phyloP scores from a whole-genome alignment of 148 eudicot species.

The Vaccinium macrocarpon region DNA sequence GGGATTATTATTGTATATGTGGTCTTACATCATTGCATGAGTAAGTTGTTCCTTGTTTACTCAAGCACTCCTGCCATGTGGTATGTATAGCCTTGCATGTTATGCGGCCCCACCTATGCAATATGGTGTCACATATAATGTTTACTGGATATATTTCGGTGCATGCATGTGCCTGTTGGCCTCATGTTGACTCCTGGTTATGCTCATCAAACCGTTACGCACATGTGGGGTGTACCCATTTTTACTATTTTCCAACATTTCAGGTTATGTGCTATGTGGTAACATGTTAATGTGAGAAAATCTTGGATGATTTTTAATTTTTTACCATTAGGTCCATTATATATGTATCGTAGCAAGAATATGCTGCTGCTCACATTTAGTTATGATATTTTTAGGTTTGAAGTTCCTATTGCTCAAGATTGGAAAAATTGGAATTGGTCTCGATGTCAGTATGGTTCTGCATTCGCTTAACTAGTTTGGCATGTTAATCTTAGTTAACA shows the following conservation, averaged over 20 bases:
- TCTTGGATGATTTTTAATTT: neutral
- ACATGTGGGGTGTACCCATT: neutral
- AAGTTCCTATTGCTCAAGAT: neutral
- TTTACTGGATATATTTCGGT: neutral
- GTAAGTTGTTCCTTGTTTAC: neutral
- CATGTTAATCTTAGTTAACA: neutral
- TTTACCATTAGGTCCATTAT: neutral
- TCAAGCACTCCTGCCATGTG: neutral
- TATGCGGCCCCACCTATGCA: neutral
- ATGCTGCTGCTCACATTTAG: neutral
- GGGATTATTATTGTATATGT: constrained; percentile 5
- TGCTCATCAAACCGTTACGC: neutral
- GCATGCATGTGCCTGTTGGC: neutral
- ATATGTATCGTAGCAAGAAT: neutral
- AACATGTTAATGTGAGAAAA: neutral
- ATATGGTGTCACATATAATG: neutral
- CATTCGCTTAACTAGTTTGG: neutral
- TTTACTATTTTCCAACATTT: neutral
- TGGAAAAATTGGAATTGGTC: neutral
- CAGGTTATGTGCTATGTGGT: neutral
- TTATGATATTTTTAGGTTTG: neutral
- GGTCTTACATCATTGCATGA: neutral
- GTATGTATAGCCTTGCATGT: neutral
- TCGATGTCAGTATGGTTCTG: neutral
- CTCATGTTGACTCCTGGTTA: neutral